Base-by-base conservation (phyloP, 2,329 filamentous ascomycete genomes). In the Pseudocercospora fuligena region DNA sequence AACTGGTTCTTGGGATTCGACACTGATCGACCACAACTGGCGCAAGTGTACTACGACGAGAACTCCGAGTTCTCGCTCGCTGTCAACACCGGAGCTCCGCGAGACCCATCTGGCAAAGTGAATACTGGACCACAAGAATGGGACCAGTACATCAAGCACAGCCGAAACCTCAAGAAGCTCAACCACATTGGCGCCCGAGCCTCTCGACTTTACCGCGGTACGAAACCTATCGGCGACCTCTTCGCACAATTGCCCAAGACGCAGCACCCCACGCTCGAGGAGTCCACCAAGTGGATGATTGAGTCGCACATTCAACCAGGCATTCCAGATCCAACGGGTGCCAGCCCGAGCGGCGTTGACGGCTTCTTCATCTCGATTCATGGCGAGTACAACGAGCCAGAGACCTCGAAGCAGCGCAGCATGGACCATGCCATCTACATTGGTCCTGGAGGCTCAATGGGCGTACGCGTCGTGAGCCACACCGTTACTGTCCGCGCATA, bases 331-430 rank as follows among this genome's bases (percentile, higher is more conserved):
- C 89, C 89, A 2, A 86, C 85, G 12, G 88, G 89, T 1, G 80
- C 89, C 69, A 89, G 84, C 67, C 77, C 81, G 0, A 81, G 82
- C 21, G 92, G 92, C 4, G 92, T 94, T 21, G 91, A 92, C 69
- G 92, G 93, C 7, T 86, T 96, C 70, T 85, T 92, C 59, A 87
- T 96, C 71, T 90, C 87, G 7, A 85, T 94, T n/a, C 91, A 95
- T 73, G 92, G 93, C 69, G 91, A 94, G 74, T 96, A 93, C 67
- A 89, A 94, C 58, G 93, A 97, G 76, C 57, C 84, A 86, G 53
- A 58, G 86, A 85, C 51, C 84, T 88, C 43, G 29, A 72, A 71
- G 87, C 89, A 76, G 11, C 89, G 93, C 67, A 93, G 90, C 77
- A 97, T 97, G 78, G 92, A 93, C 62, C 89, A 93, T 60, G 91